Conservation (phyloP, 352 stramenopile genomes). For the Phytopythium boreale region DNA sequence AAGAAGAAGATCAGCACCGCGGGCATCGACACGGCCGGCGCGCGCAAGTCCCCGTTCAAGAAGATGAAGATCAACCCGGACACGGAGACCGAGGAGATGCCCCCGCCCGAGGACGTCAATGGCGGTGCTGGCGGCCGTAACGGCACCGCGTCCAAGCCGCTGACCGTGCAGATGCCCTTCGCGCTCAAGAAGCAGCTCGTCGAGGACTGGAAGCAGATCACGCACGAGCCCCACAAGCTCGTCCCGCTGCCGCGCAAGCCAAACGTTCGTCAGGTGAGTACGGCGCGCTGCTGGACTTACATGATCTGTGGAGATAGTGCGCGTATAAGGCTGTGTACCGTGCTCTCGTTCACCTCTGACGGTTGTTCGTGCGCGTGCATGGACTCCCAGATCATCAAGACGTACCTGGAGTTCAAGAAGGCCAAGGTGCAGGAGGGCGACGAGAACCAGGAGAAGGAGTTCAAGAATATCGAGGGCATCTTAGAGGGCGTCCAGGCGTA, state of each 20-base stretch:
- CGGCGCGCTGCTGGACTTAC: background rate
- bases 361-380: background rate
- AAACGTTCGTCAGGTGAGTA: constrained; percentile 45
- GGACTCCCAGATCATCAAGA: constrained; percentile 62
- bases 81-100: constrained; percentile 66
- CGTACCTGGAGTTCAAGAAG: constrained; percentile 77
- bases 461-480: constrained; percentile 80
- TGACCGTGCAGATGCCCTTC: constrained; percentile 86
- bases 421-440: constrained; percentile 54
- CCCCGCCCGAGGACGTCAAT: constrained; percentile 19
- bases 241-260: constrained; percentile 80
- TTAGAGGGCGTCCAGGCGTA: constrained; percentile 87
- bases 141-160: constrained; percentile 29
- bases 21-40: constrained; percentile 42
- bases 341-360: constrained; percentile 1
- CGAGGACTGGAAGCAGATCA: constrained; percentile 88
- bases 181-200: constrained; percentile 92
- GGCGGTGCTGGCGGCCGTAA: background rate
- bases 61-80: constrained; percentile 62
- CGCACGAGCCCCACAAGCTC: constrained; percentile 72
- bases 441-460: constrained; percentile 65
- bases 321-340: background rate
- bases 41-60: constrained; percentile 74
- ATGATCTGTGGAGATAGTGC: background rate
- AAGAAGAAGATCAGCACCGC: constrained; percentile 72